Evolutionary conservation across 495 filamentous ascomycete species (phyloP).

Genomic region (Penicillium verhagenii): DNA sequence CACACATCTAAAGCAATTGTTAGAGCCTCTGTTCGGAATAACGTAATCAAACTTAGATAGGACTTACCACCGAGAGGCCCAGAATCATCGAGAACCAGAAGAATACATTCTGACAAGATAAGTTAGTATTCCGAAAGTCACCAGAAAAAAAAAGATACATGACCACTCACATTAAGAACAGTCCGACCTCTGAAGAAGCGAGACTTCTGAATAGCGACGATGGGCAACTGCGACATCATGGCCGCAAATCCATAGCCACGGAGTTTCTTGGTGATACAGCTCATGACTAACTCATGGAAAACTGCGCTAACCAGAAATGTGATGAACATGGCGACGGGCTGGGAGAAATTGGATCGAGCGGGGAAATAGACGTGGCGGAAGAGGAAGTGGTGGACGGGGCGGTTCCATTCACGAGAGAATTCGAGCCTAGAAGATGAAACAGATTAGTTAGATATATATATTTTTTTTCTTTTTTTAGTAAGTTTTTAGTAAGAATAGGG

Average conservation of each 20-base stretch:
- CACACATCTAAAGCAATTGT: conserved; percentile 47
- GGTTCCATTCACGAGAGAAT: conserved; percentile 97
- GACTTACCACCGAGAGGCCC: conserved; percentile 78
- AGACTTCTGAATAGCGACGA: conserved; percentile 85
- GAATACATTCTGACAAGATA: conserved; percentile 66
- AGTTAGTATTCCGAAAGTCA: background rate
- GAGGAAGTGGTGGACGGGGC: conserved; percentile 97
- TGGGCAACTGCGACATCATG: conserved; percentile 95
- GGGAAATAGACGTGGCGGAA: conserved; percentile 91
- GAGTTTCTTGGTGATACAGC: conserved; percentile 96
- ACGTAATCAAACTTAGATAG: background rate
- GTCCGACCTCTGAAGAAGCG: conserved; percentile 68
- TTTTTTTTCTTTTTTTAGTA: too few species aligned
- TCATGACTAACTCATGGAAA: conserved; percentile 95
- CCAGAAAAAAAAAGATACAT: too few species aligned
- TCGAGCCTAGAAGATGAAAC: conserved; percentile 63
- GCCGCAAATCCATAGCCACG: conserved; percentile 89
- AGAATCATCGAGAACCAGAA: conserved; percentile 97
- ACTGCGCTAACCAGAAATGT: conserved; percentile 88
- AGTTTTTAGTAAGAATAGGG: background rate
- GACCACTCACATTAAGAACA: conserved; percentile 64
- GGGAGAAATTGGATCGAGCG: conserved; percentile 68
- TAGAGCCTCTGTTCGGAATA: background rate
- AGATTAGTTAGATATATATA: background rate
- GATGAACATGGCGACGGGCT: conserved; percentile 78